Evolutionary conservation across 1,139 yeast species (phyloP), one percentile per base, ranked within the genome.

Genomic region (Candida smagusa): DNA sequence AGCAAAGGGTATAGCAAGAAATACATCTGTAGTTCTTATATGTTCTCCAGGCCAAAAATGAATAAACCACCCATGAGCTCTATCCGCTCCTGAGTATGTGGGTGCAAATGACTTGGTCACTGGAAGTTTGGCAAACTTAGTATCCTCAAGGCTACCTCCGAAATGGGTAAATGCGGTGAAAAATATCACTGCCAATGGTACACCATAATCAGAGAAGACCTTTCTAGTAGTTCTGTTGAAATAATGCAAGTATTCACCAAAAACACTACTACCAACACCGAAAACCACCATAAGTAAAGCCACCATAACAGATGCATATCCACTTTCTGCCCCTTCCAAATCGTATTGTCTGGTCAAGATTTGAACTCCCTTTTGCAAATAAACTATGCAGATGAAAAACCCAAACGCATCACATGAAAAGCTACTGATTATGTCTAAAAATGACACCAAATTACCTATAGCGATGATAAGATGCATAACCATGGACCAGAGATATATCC

Each of bases 331-430:
- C 22, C 59, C 61, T 2, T 56, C 53, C 6, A 64, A 60, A 11
- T 59, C 47, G 53, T 90, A 90, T 57, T 92, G 97, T 39, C 80
- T 67, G 1, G 77, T 64, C 31, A 89, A 61, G 28, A 92, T 84
- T 56, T 88, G 94, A 12, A 90, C 78, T 0, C 97, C 97, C 56
- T 92, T 92, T 55, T 88, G 90, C 35, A 89, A 72, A 65, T 92
- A 92, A n/a, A 92, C 87, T 22, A 88, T 70, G 54, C 89, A 86
- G 49, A 88, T 92, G 61, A 90, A 92, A 44, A 88, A 75, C 2
- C 97, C 98, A 70, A 92, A 92, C 8, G 88, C 88, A 49, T 90
- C 96, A 59, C 97, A 92, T 5, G 96, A 87, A 57, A 80, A 92
- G 41, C 79, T 68, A 2, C 96, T 84, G 27, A 92, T 87, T 48